Conservation (phyloP, 2,329 filamentous ascomycete genomes). For the Colletotrichum australisinense region DNA sequence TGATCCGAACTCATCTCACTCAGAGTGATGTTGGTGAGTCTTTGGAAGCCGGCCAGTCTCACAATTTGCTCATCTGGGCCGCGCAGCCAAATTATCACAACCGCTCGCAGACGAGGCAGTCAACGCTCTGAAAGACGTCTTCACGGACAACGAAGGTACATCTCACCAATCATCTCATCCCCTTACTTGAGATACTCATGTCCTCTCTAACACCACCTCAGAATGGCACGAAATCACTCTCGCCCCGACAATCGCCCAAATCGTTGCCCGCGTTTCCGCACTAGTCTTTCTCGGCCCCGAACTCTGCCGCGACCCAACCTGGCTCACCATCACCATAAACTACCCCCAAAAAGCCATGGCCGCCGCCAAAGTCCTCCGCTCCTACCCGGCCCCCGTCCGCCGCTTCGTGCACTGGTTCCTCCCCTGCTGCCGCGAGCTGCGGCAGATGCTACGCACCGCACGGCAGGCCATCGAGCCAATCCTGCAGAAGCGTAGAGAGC, state of each 20-base stretch:
- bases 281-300: constrained; percentile 59
- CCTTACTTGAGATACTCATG: background rate
- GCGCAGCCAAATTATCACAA: constrained; percentile 6
- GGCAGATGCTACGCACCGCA: constrained; percentile 50
- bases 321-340: constrained; percentile 56
- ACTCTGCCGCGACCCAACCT: constrained; percentile 58
- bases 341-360: constrained; percentile 54
- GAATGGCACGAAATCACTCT: constrained; percentile 35
- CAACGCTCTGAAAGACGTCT: constrained; percentile 8
- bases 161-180: background rate
- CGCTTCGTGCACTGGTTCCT: constrained; percentile 57
- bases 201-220: constrained; percentile 27
- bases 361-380: constrained; percentile 49
- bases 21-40: constrained; percentile 16
- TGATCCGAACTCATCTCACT: constrained; percentile 11
- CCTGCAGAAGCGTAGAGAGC: constrained; percentile 40
- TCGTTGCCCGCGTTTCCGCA: constrained; percentile 61
- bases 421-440: constrained; percentile 50
- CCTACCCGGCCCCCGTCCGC: constrained; percentile 53
- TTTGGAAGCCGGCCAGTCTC: no score
- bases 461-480: constrained; percentile 49
- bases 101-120: constrained; percentile 11
- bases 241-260: constrained; percentile 5
- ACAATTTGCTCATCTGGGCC: background rate
- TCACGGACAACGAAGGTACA: constrained; percentile 14